Percentiles rank a stretch among this genome's conserved stretches.
phyloP scores from a whole-genome alignment of 2,329 filamentous ascomycete species.

The Claviceps pazoutovae region DNA sequence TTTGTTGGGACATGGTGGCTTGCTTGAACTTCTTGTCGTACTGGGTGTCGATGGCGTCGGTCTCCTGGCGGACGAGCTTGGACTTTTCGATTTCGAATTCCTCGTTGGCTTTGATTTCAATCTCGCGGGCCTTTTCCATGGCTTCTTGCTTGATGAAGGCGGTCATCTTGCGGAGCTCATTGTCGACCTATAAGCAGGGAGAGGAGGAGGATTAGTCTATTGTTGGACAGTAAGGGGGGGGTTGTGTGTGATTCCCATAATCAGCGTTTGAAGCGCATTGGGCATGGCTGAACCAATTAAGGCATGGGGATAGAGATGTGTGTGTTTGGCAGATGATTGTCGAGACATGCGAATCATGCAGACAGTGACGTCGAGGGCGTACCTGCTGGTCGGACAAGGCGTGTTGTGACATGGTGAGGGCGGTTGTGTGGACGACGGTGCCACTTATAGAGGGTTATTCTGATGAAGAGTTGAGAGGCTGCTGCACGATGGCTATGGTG shows the following conservation, averaged over 20 bases:
- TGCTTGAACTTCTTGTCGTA: slow-evolving; percentile 99
- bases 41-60: slow-evolving; percentile 73
- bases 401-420: slow-evolving; percentile 80
- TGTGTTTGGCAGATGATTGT: slow-evolving; percentile 6
- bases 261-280: neutral
- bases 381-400: slow-evolving; percentile 97
- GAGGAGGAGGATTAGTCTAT: neutral
- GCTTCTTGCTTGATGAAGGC: slow-evolving; percentile 99
- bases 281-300: neutral
- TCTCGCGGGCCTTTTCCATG: slow-evolving; percentile 90
- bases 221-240: neutral
- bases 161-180: slow-evolving; percentile 99
- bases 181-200: slow-evolving; percentile 55
- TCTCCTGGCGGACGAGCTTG: slow-evolving; percentile 94
- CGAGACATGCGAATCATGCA: slow-evolving; percentile 7
- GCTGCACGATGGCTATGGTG: neutral
- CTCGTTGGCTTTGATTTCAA: slow-evolving; percentile 95
- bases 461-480: slow-evolving; percentile 4
- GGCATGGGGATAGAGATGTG: slow-evolving; percentile 2
- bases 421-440: slow-evolving; percentile 7
- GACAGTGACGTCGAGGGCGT: slow-evolving; percentile 17
- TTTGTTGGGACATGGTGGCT: slow-evolving; percentile 96
- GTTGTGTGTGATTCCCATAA: too few species aligned
- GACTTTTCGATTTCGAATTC: slow-evolving; percentile 99
- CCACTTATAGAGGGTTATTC: slow-evolving; percentile 11